phyloP scores from a whole-genome alignment of 75 land plant species.

The Sequoiadendron giganteum region DNA sequence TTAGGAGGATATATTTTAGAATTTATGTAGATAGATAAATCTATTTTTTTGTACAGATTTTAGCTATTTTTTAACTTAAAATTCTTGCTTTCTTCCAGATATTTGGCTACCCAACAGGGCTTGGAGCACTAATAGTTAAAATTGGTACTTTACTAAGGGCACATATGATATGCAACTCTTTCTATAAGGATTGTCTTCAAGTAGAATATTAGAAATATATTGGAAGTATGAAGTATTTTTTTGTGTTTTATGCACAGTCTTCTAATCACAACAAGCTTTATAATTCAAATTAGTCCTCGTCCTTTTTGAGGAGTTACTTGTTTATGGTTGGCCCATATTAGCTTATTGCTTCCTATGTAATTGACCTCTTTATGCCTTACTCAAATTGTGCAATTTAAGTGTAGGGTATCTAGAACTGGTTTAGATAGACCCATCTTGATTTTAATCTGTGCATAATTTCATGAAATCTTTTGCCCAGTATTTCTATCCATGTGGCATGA shows the following conservation, averaged over 20 bases:
- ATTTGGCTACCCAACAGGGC: constrained; percentile 97
- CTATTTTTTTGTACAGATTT: not conserved
- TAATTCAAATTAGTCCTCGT: not conserved
- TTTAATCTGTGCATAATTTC: too few species aligned
- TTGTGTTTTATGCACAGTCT: not conserved
- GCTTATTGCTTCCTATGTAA: not conserved
- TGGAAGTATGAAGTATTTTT: not conserved
- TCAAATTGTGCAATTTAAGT: too few species aligned
- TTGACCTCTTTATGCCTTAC: not conserved
- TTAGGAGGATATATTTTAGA: not conserved
- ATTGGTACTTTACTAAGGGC: constrained; percentile 44
- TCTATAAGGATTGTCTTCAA: not conserved
- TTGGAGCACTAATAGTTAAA: constrained; percentile 87
- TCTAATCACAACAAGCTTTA: not conserved
- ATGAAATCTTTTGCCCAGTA: too few species aligned
- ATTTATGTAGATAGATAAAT: not conserved
- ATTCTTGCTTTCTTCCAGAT: constrained; percentile 37
- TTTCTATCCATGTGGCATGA: too few species aligned
- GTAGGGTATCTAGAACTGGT: too few species aligned
- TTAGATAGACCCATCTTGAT: too few species aligned
- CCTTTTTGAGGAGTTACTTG: not conserved
- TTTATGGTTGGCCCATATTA: not conserved
- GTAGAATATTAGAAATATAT: not conserved
- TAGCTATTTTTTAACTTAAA: not conserved
- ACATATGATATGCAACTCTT: not conserved